Base-by-base conservation (phyloP, 2,329 filamentous ascomycete species). In the Sarocladium kiliense region DNA sequence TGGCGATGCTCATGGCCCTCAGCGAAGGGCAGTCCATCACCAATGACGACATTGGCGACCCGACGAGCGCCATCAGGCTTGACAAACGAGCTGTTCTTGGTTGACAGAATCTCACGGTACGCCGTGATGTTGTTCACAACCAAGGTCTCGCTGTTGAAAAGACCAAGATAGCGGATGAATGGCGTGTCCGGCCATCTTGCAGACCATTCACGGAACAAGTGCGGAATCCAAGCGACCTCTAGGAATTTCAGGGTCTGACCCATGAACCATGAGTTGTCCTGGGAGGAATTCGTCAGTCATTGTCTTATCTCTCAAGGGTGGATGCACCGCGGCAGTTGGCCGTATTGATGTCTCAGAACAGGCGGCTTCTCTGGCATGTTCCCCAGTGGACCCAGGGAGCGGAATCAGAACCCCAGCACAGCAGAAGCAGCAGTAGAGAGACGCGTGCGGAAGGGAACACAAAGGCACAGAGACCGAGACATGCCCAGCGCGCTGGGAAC, bases 251-350 rank as follows among this genome's bases (percentile, higher is more conserved):
- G 55, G 45, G 66, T 65, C 58, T 77, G 73, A 6, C 76, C 75
- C 12, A 77, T 57, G 39, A 77, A 60, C 45, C 69, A 64, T 39
- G 66, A 60, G 34, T 73, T 66, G 51, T 74, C 65, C 72, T 76
- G 25, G 7, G 3, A 44, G 44, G 44, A 47, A 47, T 47, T 47
- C 44, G 44, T 47, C 44, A 47, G 44, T 23, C 37, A 44, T 34
- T 32, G 23, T 53, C 16, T 39, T 10, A 30, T 21, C 27, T 34
- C 26, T 27, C 23, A 27, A 53, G 30, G 12, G 30, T 12, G 7
- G 30, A 6, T 32, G 30, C 30, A 32, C 7, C 30, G 30, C 30
- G 30, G 30, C 30, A 41, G 37, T 23, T 45, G 41, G 41, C n/a
- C 3, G n/a, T 51, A 23, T 36, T 36, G 44, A 51, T 51, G 47